Base-by-base conservation (phyloP, 2,329 filamentous ascomycete species). In the Dothideomycetidae sp. region DNA sequence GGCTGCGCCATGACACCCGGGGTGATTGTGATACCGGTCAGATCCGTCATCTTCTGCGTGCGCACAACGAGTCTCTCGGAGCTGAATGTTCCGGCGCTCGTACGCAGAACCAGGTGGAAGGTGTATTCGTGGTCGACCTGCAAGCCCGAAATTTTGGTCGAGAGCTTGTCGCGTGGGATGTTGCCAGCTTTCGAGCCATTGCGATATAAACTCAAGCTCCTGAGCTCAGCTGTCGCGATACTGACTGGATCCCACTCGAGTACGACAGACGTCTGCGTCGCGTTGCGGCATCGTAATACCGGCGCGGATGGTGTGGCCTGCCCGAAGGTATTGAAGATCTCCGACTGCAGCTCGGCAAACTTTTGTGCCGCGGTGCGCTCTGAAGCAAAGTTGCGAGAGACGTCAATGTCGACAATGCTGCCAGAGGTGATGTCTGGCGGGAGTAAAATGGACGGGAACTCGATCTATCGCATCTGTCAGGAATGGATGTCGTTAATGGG, bases 11-110 rank as follows among this genome's bases (percentile, higher is more conserved):
- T 70, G 48, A 93, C 72, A 35, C 90, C 90, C 1, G 85, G 79
- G 2, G 88, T 93, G 49, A 98, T 81, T 15, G 88, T 96, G 58
- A 98, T 86, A 41, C 90, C 90, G 47, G 81, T 86, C 36, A 98
- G 68, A 57, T 98, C 86, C 28, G 88, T 96, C 86, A 98, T 94
- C 67, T 94, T 93, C 66, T 98, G 90, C 31, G 90, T 98, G 53
- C 80, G 76, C 41, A 93, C 85, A 3, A 72, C 71, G 36, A 98
- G 68, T 56, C 81, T 83, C 47, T 93, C 82, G 55, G 81, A 90
- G 43, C 72, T 71, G 52, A 77, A 86, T 28, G 82, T 93, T 42
- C 90, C 90, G 3, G 90, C 90, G 39, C 76, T 86, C 5, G 90
- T 98, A 52, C 83, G 75, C 54, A 98, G 67, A 7, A 96, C 80